phyloP scores from a whole-genome alignment of 192 early-diverging fungal species.

The Coemansia sp. region DNA sequence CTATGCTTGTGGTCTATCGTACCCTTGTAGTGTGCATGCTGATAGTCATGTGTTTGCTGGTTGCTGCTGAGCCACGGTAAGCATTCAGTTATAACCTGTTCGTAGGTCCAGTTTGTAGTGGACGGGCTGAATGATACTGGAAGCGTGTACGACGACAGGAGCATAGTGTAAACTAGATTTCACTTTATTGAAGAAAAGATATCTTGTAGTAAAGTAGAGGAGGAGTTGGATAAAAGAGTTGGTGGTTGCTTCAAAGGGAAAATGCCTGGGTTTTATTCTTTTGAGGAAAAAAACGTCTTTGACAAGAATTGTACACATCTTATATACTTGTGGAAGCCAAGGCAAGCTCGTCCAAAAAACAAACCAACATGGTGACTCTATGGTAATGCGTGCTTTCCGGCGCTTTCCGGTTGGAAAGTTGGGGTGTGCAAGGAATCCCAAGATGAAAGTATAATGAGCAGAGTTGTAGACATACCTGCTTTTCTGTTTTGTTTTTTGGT shows the following conservation, averaged over 20 bases:
- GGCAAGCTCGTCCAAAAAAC: too few relatives aligned
- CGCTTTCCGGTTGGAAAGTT: too few relatives aligned
- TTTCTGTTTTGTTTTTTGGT: too few relatives aligned
- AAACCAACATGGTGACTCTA: too few relatives aligned
- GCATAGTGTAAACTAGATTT: not conserved
- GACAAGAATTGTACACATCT: too few relatives aligned
- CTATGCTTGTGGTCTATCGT: slow-evolving; percentile 5
- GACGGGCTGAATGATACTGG: not conserved
- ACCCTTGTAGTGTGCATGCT: not conserved
- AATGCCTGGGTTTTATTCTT: not conserved
- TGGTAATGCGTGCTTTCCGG: too few relatives aligned
- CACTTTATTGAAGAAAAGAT: not conserved
- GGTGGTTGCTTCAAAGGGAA: not conserved
- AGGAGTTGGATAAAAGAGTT: not conserved
- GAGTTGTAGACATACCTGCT: too few relatives aligned
- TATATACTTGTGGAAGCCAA: too few relatives aligned
- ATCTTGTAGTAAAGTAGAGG: not conserved
- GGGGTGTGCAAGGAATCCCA: too few relatives aligned
- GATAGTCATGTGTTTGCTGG: not conserved
- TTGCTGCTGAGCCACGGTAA: slow-evolving; percentile 9
- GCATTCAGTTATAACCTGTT: slow-evolving; percentile 4
- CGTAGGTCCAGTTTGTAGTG: not conserved
- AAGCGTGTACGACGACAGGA: slow-evolving; percentile 11
- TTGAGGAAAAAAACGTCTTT: too few relatives aligned
- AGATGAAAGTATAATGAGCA: too few relatives aligned